Conservation (phyloP, 208 protist genomes). For the Acanthamoeba castellanii region DNA sequence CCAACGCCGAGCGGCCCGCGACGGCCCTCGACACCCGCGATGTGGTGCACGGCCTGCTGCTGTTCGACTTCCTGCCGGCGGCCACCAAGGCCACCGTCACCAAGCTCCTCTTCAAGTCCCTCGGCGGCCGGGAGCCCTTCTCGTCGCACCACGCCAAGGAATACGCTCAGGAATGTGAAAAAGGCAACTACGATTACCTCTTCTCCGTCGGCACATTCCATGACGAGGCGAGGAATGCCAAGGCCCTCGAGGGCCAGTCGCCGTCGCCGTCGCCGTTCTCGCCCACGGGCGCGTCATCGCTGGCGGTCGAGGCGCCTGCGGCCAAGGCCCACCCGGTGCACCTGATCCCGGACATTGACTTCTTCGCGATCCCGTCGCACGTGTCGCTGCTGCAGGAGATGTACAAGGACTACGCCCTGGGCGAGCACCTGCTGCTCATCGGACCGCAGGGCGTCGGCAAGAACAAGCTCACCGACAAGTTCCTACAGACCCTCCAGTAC, state of each 20-base stretch:
- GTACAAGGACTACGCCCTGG: slow-evolving; percentile 65
- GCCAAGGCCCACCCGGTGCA: not conserved
- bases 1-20: no score
- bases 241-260: not conserved
- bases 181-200: slow-evolving; percentile 32
- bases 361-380: slow-evolving; percentile 93
- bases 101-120: slow-evolving; percentile 18
- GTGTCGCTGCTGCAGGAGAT: slow-evolving; percentile 54
- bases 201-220: not conserved
- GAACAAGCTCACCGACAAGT: slow-evolving; percentile 96
- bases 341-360: slow-evolving; percentile 87
- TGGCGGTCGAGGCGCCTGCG: not conserved
- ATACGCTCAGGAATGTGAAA: not conserved
- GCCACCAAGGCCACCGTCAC: not conserved
- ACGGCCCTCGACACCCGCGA: not conserved
- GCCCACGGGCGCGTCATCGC: not conserved
- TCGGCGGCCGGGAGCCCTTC: not conserved
- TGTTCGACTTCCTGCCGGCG: slow-evolving; percentile 51
- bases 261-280: not conserved
- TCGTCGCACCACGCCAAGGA: not conserved
- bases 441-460: slow-evolving; percentile 96
- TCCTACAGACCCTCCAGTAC: slow-evolving; percentile 90
- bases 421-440: slow-evolving; percentile 94
- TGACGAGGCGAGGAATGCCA: not conserved
- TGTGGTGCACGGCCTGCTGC: not conserved